Conservation (phyloP, 1,284 basidiomycete genomes). For the Cryptococcus neoformans region DNA sequence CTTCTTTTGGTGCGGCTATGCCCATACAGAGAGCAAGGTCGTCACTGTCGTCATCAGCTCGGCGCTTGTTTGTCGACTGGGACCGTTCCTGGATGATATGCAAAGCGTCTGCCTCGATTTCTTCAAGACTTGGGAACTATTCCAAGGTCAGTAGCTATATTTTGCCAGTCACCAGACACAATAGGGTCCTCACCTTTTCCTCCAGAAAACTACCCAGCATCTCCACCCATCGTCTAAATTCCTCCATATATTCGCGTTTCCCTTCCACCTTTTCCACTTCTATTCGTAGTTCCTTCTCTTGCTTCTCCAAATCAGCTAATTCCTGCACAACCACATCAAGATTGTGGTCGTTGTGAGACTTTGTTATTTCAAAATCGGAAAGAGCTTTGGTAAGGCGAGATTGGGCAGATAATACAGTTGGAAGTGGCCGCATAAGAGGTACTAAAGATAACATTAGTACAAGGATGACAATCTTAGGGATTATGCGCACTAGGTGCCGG, state of each 20-base stretch:
- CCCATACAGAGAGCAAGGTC: constrained; percentile 62
- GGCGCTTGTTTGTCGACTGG: constrained; percentile 64
- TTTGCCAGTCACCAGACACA: neutral
- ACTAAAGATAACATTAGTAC: too few species aligned
- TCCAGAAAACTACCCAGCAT: constrained; percentile 83
- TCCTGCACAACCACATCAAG: constrained; percentile 56
- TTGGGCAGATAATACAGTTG: constrained; percentile 67
- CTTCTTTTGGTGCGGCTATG: constrained; percentile 46
- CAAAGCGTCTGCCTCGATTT: constrained; percentile 75
- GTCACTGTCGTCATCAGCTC: constrained; percentile 71
- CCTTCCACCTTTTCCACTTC: constrained; percentile 75
- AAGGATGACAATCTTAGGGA: too few species aligned
- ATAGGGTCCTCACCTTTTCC: constrained; percentile 65
- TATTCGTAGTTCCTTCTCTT: constrained; percentile 73
- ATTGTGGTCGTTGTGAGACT: constrained; percentile 40
- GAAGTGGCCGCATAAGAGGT: constrained; percentile 48
- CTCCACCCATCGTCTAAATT: constrained; percentile 83
- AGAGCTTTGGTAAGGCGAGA: constrained; percentile 62
- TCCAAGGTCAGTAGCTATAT: neutral
- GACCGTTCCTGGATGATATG: constrained; percentile 71
- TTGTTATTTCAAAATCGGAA: constrained; percentile 52
- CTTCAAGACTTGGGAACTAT: constrained; percentile 77
- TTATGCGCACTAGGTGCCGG: constrained; percentile 66
- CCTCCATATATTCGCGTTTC: constrained; percentile 82
- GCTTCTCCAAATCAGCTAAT: constrained; percentile 63